phyloP scores from a whole-genome alignment of 1,284 basidiomycete genomes.

The Coniophora puteana region DNA sequence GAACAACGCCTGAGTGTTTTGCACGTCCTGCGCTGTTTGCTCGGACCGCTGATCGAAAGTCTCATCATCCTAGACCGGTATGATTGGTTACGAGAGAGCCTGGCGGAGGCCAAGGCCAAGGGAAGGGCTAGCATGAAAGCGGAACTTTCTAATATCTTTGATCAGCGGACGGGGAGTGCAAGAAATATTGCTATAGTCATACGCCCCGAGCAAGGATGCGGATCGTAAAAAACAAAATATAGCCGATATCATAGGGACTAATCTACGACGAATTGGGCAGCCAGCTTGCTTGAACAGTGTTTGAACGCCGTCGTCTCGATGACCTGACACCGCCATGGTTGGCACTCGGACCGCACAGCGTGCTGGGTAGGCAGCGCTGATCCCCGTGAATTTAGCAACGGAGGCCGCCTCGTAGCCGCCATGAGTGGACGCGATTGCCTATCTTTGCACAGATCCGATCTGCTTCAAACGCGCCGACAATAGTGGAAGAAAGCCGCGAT shows the following conservation, averaged over 20 bases:
- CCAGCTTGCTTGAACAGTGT: too few relatives aligned
- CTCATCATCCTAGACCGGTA: slow-evolving; percentile 44
- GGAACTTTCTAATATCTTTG: slow-evolving; percentile 60
- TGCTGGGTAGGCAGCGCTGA: slow-evolving; percentile 11
- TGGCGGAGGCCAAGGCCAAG: slow-evolving; percentile 22
- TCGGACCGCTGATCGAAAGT: slow-evolving; percentile 49
- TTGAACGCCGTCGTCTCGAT: neutral
- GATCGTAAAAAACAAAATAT: too few relatives aligned
- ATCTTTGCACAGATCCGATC: slow-evolving; percentile 57
- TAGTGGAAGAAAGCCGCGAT: slow-evolving; percentile 35
- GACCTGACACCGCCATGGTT: slow-evolving; percentile 4
- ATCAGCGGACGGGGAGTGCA: slow-evolving; percentile 61
- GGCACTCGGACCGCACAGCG: slow-evolving; percentile 12
- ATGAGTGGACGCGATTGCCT: slow-evolving; percentile 56
- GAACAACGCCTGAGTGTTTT: slow-evolving; percentile 37
- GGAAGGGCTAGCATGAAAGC: slow-evolving; percentile 27
- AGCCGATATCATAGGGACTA: slow-evolving; percentile 2
- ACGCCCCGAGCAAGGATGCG: slow-evolving; percentile 26
- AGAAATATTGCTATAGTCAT: slow-evolving; percentile 59
- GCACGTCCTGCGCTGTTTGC: slow-evolving; percentile 47
- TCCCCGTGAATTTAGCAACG: slow-evolving; percentile 3
- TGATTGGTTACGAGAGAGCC: slow-evolving; percentile 39
- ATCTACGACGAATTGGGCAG: too few relatives aligned
- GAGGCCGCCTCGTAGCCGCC: slow-evolving; percentile 32
- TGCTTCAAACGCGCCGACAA: slow-evolving; percentile 47